A percentile compares a stretch with the other conserved stretches of the same genome.
phyloP scores from a whole-genome alignment of 2,329 filamentous ascomycete genomes.

The Venturia asperata region DNA sequence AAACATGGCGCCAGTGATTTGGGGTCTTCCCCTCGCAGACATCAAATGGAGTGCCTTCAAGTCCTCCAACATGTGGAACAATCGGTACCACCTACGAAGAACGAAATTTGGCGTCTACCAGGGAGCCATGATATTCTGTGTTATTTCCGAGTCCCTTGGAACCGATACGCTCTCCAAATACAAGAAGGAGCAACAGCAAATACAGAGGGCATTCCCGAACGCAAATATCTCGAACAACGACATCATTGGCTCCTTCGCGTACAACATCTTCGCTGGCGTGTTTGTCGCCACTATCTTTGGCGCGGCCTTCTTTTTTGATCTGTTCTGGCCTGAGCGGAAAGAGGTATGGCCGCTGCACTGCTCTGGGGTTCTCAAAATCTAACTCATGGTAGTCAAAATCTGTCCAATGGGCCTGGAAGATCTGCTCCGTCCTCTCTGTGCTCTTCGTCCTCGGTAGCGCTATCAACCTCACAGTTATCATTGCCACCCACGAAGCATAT shows the following conservation, averaged over 20 bases:
- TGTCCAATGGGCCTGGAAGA: slow-evolving; percentile 49
- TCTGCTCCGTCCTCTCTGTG: slow-evolving; percentile 44
- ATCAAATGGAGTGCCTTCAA: slow-evolving; percentile 55
- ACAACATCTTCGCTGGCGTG: slow-evolving; percentile 53
- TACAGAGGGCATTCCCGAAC: slow-evolving; percentile 35
- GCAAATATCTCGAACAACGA: slow-evolving; percentile 48
- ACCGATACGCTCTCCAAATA: slow-evolving; percentile 45
- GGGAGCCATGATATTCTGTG: slow-evolving; percentile 51
- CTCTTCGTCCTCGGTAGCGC: slow-evolving; percentile 43
- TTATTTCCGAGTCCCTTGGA: slow-evolving; percentile 50
- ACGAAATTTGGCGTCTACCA: slow-evolving; percentile 56
- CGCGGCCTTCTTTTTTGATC: slow-evolving; percentile 54
- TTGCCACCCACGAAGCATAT: slow-evolving; percentile 40
- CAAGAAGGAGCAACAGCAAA: slow-evolving; percentile 35
- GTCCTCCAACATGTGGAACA: slow-evolving; percentile 52
- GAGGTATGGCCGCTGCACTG: slow-evolving; percentile 28
- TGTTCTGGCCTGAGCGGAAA: slow-evolving; percentile 52
- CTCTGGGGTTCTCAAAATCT: too few species aligned
- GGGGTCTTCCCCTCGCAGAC: slow-evolving; percentile 51
- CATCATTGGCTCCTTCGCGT: slow-evolving; percentile 49
- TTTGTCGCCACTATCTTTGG: slow-evolving; percentile 53
- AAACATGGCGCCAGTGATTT: slow-evolving; percentile 39
- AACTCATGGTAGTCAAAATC: slow-evolving; percentile 26
- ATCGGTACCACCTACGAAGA: slow-evolving; percentile 46
- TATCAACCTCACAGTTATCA: slow-evolving; percentile 46